Evolutionary conservation across 148 eudicot genomes (phyloP), one percentile per base, ranked within the genome.

Genomic region (Diospyros lotus): DNA sequence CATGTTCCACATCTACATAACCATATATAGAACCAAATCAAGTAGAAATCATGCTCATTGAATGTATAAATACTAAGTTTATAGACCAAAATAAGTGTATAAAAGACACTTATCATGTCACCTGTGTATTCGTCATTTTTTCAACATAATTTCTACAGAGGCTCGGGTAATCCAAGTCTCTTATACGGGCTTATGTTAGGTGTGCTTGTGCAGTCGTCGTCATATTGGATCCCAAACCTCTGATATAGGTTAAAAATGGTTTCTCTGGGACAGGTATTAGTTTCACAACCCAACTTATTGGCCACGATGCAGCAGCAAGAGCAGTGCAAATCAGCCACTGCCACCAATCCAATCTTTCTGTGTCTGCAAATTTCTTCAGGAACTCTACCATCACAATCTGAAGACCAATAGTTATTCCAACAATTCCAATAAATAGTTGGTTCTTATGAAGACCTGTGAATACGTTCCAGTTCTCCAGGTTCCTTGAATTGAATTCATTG

Each of bases 341-440:
- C 66, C 46, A 52, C 89, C 80, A 80, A 68, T 82, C 85, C 76
- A 93, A 72, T 43, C 86, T 89, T 69, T 78, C 93, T 5, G 93
- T 90, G 62, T 84, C 77, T 18, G 95, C 95, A 70, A 93, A 93
- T 68, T 89, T 85, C 79, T 78, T 90, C 74, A 93, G 73, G 66
- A 93, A 86, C 82, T 90, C 95, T 14, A 90, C 97, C 95, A 93
- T 93, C 77, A 90, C 77, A 17, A 85, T 78, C 86, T 93, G 98
- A 74, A 93, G 90, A 70, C 87, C 77, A 48, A 93, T 76, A 5
- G 91, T 90, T 18, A 86, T 28, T 58, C 69, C 89, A 11, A 93
- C 80, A 50, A 93, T 90, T 71, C 90, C 96, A 0, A 90, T 43
- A 83, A 93, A 90, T 82, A 93, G 62, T 6, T 77, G 78, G 77